Evolutionary conservation across 371 early-diverging fungal species (phyloP).

Genomic region (Saksenaea oblongispora): DNA sequence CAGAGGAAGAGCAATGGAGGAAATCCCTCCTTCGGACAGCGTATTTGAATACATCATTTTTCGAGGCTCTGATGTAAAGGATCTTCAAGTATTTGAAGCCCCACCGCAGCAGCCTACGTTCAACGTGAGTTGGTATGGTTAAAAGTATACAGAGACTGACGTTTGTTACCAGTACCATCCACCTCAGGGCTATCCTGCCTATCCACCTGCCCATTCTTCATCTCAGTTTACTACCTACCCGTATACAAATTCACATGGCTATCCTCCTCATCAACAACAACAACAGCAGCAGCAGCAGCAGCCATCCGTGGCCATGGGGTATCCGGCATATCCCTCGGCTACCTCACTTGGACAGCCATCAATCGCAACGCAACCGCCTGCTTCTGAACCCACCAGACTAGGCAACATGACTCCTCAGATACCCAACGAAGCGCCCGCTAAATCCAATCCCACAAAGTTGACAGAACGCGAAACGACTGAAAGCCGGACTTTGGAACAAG

Average conservation of each 20-base stretch:
- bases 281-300: slow-evolving; percentile 8
- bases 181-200: background rate
- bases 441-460: background rate
- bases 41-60: slow-evolving; percentile 85
- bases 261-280: slow-evolving; percentile 10
- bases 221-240: background rate
- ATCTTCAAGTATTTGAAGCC: slow-evolving; percentile 77
- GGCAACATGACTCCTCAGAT: slow-evolving; percentile 1
- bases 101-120: slow-evolving; percentile 31
- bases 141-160: background rate
- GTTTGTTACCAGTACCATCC: background rate
- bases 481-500: background rate
- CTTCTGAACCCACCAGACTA: background rate
- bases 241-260: background rate
- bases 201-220: background rate
- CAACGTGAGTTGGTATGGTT: background rate
- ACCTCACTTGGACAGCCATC: background rate
- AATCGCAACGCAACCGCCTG: background rate
- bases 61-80: slow-evolving; percentile 89
- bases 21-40: slow-evolving; percentile 74
- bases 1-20: slow-evolving; percentile 63
- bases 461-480: background rate
- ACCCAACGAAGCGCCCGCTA: background rate
- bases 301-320: background rate
- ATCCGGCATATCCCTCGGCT: slow-evolving; percentile 3